Conservation (phyloP, 495 filamentous ascomycete species). For the Penicillium lividum region DNA sequence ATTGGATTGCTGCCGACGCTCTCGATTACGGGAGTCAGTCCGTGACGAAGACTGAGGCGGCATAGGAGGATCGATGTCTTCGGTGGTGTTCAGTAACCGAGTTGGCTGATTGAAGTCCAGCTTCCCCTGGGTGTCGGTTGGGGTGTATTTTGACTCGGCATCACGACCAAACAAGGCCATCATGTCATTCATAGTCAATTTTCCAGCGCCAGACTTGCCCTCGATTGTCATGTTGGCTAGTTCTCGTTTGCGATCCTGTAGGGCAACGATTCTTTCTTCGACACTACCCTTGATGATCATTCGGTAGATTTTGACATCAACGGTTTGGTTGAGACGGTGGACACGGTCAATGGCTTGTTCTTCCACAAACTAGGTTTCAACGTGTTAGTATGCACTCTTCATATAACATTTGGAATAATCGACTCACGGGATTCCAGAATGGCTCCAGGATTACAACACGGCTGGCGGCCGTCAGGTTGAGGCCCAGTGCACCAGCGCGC, state of each 20-base stretch:
- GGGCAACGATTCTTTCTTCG: constrained; percentile 86
- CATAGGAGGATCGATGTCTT: constrained; percentile 17
- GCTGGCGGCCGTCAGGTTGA: constrained; percentile 92
- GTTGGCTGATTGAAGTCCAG: constrained; percentile 34
- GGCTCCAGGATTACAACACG: constrained; percentile 94
- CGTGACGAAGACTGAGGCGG: constrained; percentile 19
- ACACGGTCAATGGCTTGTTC: constrained; percentile 99
- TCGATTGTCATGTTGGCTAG: constrained; percentile 84
- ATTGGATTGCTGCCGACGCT: constrained; percentile 27
- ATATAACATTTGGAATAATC: not conserved
- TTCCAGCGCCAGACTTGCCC: constrained; percentile 71
- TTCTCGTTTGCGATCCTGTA: constrained; percentile 89
- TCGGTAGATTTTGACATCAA: constrained; percentile 92
- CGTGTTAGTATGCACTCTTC: constrained; percentile 23
- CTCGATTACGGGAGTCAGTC: constrained; percentile 31
- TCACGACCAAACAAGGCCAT: constrained; percentile 83
- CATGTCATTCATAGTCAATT: constrained; percentile 92
- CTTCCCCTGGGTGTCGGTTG: constrained; percentile 33
- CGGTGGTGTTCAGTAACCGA: constrained; percentile 25
- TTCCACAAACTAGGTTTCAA: constrained; percentile 72
- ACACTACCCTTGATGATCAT: constrained; percentile 82
- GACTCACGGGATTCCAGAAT: constrained; percentile 91
- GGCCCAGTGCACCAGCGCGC: constrained; percentile 87
- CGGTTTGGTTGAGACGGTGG: constrained; percentile 91
- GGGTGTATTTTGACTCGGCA: constrained; percentile 53